These are phyloP conservation scores for Termitomyces sp. DNA, from an alignment of 768 basidiomycete genomes.

Conservation along the genomic window DNA sequence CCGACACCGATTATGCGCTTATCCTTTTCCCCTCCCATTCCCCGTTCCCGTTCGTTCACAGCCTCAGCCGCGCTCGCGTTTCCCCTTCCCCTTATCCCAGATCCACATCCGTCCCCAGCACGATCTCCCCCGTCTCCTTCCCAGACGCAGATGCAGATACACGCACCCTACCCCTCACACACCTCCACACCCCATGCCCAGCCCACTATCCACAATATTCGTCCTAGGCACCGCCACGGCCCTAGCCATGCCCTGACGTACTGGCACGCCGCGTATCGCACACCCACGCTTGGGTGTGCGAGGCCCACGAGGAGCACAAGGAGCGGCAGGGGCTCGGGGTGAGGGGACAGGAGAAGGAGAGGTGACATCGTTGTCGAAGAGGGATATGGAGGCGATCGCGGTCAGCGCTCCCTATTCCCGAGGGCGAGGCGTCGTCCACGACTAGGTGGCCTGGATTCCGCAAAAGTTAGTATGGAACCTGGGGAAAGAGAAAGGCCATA, in stretches of 20 bases:
- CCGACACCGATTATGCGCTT: constrained; percentile 70
- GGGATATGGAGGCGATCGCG: constrained; percentile 65
- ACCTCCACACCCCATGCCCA: constrained; percentile 71
- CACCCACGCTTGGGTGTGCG: constrained; percentile 60
- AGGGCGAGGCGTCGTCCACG: constrained; percentile 63
- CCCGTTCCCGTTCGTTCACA: no score
- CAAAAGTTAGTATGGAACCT: neutral
- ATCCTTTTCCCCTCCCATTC: constrained; percentile 43
- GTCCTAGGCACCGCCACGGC: constrained; percentile 80
- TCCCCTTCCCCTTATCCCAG: no score
- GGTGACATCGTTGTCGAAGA: constrained; percentile 66
- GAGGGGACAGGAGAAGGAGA: no score
- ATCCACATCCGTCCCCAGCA: no score
- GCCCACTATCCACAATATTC: constrained; percentile 76
- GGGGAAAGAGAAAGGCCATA: constrained; percentile 29
- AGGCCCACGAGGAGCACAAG: constrained; percentile 49
- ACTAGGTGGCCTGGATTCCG: constrained; percentile 56
- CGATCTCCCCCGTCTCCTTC: no score
- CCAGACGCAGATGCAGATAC: neutral
- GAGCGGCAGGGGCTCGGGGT: constrained; percentile 41
- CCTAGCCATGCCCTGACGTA: constrained; percentile 78
- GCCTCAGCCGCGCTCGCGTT: neutral
- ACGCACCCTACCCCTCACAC: constrained; percentile 13
- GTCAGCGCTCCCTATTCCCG: constrained; percentile 64
- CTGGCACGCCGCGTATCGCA: constrained; percentile 86